Base-by-base conservation (phyloP, 2,329 filamentous ascomycete genomes). In the Talaromyces sp. region DNA sequence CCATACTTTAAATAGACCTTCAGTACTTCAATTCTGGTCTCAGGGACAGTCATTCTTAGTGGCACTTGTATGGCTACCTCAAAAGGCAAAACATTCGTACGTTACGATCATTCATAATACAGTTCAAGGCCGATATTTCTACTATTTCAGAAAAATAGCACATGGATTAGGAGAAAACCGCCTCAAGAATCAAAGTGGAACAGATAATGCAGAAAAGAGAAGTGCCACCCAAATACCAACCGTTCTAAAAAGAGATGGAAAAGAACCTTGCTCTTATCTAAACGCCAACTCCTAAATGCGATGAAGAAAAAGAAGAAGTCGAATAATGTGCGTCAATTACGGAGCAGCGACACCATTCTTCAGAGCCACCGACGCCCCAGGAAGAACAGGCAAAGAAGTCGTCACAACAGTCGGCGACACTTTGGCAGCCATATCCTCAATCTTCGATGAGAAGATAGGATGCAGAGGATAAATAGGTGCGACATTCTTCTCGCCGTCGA, bases 401-500 rank as follows among this genome's bases (percentile, higher is more conserved):
- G 57, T 50, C n/a, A 41, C 47, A 56, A 43, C 39, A 31, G 33
- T 64, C 33, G 47, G 64, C n/a, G 73, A 73, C 61, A 57, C 33
- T 16, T 39, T 61, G 7, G 73, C 68, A 31, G 75, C 64, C 31
- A 65, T 67, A 43, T 69, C 70, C 13, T 69, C 70, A 47, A 72
- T 68, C 41, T 73, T 72, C 1, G 74, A 70, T 7, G 78, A 73
- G 70, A 85, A 85, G 68, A 85, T 82, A 0, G 92, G 91, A 74
- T 96, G 92, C 49, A 98, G 82, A 1, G 92, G 85, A 75, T 95
- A 97, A 69, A 95, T 88, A 1, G 88, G 88, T 0, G 90, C 91
- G 69, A 91, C 86, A 78, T 91, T 90, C 54, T 84, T 86, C 70
- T 92, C 90, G 14, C 93, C 93, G 75, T 98, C 93, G 72, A 98